Base-by-base conservation (phyloP, 2,329 filamentous ascomycete species). In the Grosmannia clavigera region DNA sequence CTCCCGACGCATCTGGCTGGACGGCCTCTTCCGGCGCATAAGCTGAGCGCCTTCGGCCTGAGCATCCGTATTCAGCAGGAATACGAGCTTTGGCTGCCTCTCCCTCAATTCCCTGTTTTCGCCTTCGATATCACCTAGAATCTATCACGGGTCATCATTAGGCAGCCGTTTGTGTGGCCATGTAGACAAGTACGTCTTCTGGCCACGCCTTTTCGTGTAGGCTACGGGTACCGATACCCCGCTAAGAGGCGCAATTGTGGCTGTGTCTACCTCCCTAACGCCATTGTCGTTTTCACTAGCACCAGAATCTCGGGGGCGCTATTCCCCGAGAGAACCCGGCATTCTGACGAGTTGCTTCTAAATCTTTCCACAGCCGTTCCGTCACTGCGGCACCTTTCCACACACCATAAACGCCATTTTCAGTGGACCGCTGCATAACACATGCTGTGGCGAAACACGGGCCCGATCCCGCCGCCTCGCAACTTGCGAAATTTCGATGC, bases 71-170 rank as follows among this genome's bases (percentile, higher is more conserved):
- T 14, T 16, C 4, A 16, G 6, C 6, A 43, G 40, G 40, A 51
- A n/a, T 29, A 51, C 55, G 40, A 38, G 43, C 27, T 40, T 58
- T 51, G 56, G 56, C 56, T 57, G 43, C 55, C 55, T 57, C 55
- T 57, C 16, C 11, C 2, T 2, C 6, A 2, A n/a, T 46, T 46
- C 14, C 43, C 1, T 46, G 43, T 27, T 55, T 43, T 40, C 7
- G 33, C 31, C 43, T 25, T 57, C 12, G 25, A 9, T 10, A 46
- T 19, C 19, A 5, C n/a, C 33, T 27, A 40, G 14, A 27, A 6
- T 27, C 55, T 11, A 57, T 48, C 40, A 48, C 40, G 40, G 3
- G 55, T 46, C 27, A 11, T 11, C 5, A 2, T 50, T 57, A 57
- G 55, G 55, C 55, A 57, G 35, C 55, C 55, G 22, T 31, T 43